Conservation (phyloP, 768 basidiomycete genomes). For the Phlebiopsis flavidoalba region DNA sequence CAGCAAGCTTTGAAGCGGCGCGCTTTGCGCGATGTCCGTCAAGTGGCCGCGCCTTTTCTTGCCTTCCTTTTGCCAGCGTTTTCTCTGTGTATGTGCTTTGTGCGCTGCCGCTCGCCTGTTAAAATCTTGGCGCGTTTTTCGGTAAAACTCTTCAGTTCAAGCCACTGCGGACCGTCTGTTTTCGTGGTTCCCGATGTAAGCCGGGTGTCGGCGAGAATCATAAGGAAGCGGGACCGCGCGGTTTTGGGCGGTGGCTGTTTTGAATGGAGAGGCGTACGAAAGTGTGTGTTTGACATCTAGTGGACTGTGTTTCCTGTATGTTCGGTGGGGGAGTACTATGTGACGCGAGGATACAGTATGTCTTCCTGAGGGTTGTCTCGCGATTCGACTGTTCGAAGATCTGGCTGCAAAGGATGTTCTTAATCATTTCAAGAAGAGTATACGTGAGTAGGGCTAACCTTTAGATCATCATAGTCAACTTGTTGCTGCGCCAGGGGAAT, state of each 20-base stretch:
- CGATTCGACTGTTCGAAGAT: slow-evolving; percentile 32
- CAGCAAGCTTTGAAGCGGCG: slow-evolving; percentile 14
- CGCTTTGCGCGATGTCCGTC: no score
- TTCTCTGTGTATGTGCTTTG: slow-evolving; percentile 4
- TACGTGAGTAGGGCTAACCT: slow-evolving; percentile 14
- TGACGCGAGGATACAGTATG: slow-evolving; percentile 33
- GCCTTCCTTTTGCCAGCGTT: slow-evolving; percentile 9
- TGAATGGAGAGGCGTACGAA: slow-evolving; percentile 31
- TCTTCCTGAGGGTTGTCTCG: slow-evolving; percentile 24
- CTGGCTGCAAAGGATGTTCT: slow-evolving; percentile 20
- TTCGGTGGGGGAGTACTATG: slow-evolving; percentile 33
- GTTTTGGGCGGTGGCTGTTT: slow-evolving; percentile 25
- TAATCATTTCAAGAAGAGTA: not conserved
- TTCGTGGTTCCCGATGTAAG: slow-evolving; percentile 29
- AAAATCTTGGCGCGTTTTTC: slow-evolving; percentile 8
- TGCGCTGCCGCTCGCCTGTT: not conserved
- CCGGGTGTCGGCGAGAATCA: slow-evolving; percentile 27
- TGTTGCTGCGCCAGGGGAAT: slow-evolving; percentile 32
- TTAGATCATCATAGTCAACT: slow-evolving; percentile 32
- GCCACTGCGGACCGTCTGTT: slow-evolving; percentile 16
- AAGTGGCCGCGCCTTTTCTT: slow-evolving; percentile 6
- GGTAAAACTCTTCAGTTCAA: slow-evolving; percentile 25
- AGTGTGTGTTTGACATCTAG: slow-evolving; percentile 29
- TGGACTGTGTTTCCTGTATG: slow-evolving; percentile 30
- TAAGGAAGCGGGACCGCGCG: slow-evolving; percentile 26